phyloP scores from a whole-genome alignment of 805 yeast species.

The Metschnikowia vanudenii region DNA sequence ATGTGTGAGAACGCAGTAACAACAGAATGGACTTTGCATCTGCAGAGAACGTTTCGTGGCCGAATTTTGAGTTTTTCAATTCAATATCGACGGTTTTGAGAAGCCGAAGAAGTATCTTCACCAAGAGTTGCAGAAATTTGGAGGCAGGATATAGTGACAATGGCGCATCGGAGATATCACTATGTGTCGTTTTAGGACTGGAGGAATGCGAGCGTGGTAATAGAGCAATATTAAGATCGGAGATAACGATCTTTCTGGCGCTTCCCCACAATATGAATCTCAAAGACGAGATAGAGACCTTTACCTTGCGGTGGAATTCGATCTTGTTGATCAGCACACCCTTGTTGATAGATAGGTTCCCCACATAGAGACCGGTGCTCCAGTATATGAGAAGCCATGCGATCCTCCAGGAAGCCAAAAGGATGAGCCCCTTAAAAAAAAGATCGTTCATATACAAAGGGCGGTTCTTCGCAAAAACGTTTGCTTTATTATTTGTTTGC shows the following conservation, averaged over 20 bases:
- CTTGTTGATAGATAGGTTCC: slow-evolving; percentile 34
- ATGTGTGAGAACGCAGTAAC: background rate
- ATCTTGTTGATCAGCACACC: slow-evolving; percentile 39
- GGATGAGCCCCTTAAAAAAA: slow-evolving; percentile 7
- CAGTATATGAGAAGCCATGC: slow-evolving; percentile 33
- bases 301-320: slow-evolving; percentile 15
- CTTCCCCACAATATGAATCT: slow-evolving; percentile 42
- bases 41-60: background rate
- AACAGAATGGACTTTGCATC: slow-evolving; percentile 7
- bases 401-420: slow-evolving; percentile 25
- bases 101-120: background rate
- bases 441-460: slow-evolving; percentile 5
- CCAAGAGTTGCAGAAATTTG: background rate
- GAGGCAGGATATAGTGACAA: slow-evolving; percentile 14
- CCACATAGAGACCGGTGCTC: slow-evolving; percentile 34
- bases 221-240: slow-evolving; percentile 19
- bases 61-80: slow-evolving; percentile 3
- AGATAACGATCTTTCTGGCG: slow-evolving; percentile 30
- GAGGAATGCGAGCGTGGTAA: background rate
- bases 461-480: background rate
- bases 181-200: background rate
- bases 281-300: slow-evolving; percentile 23
- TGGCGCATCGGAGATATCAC: slow-evolving; percentile 1
- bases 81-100: slow-evolving; percentile 11
- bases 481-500: too few relatives aligned